phyloP scores from a whole-genome alignment of 371 early-diverging fungal genomes.

The Cokeromyces recurvatus region DNA sequence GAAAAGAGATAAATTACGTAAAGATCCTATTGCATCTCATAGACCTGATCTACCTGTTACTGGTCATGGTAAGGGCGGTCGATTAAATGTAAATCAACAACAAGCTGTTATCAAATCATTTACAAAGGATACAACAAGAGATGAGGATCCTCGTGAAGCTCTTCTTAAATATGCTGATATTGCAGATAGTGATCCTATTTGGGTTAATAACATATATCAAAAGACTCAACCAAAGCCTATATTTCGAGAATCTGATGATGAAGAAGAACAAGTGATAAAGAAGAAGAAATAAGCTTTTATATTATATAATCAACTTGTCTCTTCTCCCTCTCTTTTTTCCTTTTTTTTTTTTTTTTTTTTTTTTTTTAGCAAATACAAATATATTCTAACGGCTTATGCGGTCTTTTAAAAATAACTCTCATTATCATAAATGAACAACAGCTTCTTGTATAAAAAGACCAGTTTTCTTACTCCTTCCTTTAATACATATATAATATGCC shows the following conservation, averaged over 20 bases:
- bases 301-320: no score
- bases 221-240: slow-evolving; percentile 78
- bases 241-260: slow-evolving; percentile 63
- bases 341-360: background rate
- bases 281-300: background rate
- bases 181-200: slow-evolving; percentile 82
- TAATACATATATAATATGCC: background rate
- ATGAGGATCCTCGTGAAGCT: slow-evolving; percentile 95
- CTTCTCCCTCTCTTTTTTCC: no score
- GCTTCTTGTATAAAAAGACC: no score
- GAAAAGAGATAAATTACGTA: slow-evolving; percentile 69
- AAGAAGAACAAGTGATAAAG: slow-evolving; percentile 51
- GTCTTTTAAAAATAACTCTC: no score
- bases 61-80: slow-evolving; percentile 86
- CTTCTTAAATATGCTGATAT: slow-evolving; percentile 84
- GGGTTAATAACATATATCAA: slow-evolving; percentile 82
- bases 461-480: no score
- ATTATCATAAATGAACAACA: no score
- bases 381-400: no score
- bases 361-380: no score
- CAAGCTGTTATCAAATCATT: slow-evolving; percentile 82
- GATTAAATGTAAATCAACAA: slow-evolving; percentile 76
- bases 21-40: slow-evolving; percentile 69
- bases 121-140: slow-evolving; percentile 76
- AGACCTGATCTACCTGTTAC: slow-evolving; percentile 69